phyloP scores from a whole-genome alignment of 139 green algal genomes.

The Asterochloris sp. region DNA sequence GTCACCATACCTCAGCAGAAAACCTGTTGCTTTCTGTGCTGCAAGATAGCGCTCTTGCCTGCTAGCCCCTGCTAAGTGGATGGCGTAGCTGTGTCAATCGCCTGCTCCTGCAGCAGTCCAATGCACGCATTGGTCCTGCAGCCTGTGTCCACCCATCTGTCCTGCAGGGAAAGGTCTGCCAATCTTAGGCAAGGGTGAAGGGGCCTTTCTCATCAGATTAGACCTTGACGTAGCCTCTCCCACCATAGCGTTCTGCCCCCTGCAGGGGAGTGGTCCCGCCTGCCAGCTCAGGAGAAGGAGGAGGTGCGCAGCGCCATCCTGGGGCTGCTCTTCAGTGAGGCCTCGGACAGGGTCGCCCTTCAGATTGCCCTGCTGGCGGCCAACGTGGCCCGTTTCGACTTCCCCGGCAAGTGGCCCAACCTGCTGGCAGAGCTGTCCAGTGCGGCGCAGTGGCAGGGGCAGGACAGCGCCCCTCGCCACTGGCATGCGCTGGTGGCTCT shows the following conservation, averaged over 20 bases:
- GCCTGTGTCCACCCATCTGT: too few species aligned
- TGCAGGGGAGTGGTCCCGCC: constrained; percentile 6
- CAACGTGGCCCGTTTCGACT: constrained; percentile 62
- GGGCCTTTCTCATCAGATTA: too few species aligned
- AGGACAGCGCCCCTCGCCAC: constrained; percentile 9
- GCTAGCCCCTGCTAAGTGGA: neutral
- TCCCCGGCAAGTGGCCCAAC: constrained; percentile 23
- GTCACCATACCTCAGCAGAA: neutral
- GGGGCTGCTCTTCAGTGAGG: constrained; percentile 49
- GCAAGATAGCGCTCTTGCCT: neutral
- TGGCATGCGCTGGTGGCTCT: constrained; percentile 50
- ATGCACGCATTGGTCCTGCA: too few species aligned
- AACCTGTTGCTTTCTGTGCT: constrained; percentile 27
- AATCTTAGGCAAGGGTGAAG: too few species aligned
- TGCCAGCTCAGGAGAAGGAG: constrained; percentile 57
- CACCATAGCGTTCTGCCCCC: too few species aligned
- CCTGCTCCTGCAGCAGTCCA: too few species aligned
- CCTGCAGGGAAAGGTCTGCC: too few species aligned
- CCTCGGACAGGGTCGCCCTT: constrained; percentile 46
- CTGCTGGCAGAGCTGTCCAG: constrained; percentile 36
- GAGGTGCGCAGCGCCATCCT: constrained; percentile 42
- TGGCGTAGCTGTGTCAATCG: neutral
- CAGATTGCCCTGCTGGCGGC: constrained; percentile 70
- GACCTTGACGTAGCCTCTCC: too few species aligned
- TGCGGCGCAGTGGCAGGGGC: constrained; percentile 26